These are phyloP conservation scores for Populus davidiana DNA, from an alignment of 345 rosid genomes.

Conservation along the genomic window DNA sequence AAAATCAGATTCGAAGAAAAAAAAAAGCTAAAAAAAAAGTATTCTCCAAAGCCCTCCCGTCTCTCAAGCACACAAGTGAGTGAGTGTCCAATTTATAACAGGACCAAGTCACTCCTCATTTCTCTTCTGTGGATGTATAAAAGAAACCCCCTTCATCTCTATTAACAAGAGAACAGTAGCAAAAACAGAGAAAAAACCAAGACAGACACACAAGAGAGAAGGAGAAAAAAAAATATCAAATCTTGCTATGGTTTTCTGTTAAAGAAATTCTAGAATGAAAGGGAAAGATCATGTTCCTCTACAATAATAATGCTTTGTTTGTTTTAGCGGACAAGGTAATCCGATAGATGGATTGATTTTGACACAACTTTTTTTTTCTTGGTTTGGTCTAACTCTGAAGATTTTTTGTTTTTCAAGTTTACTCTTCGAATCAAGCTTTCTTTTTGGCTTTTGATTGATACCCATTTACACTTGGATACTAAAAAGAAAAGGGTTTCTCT, in stretches of 20 bases:
- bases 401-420: conserved; percentile 8
- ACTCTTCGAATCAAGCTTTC: conserved; percentile 17
- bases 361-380: background rate
- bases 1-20: too few relatives aligned
- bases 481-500: conserved; percentile 1
- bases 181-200: background rate
- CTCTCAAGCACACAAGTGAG: background rate
- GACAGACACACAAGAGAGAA: background rate
- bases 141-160: conserved; percentile 2
- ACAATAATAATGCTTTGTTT: conserved; percentile 30
- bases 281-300: conserved; percentile 34
- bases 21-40: background rate
- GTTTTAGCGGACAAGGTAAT: conserved; percentile 44
- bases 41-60: background rate
- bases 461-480: conserved; percentile 29
- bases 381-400: background rate
- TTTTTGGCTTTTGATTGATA: conserved; percentile 35
- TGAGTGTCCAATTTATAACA: background rate
- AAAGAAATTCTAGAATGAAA: background rate
- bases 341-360: conserved; percentile 6
- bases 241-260: background rate
- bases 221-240: background rate
- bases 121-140: conserved; percentile 10
- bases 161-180: background rate
- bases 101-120: background rate